Conservation (phyloP, 2,329 filamentous ascomycete genomes). For the Colletotrichum sp. region DNA sequence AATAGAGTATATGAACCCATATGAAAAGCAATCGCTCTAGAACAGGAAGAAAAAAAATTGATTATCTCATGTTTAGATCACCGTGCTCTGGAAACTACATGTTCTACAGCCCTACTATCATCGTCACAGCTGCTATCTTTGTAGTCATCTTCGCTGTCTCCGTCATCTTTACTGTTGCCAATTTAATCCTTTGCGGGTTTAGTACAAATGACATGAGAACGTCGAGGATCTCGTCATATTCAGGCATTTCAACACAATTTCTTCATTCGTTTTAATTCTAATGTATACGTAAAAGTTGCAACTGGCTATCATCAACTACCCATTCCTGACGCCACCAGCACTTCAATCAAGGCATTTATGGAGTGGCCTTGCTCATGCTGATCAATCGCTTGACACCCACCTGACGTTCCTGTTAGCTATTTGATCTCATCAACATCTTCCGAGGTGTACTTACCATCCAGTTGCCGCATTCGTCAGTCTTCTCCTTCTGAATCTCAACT, state of each 20-base stretch:
- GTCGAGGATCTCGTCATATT: background rate
- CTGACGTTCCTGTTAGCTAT: slow-evolving; percentile 52
- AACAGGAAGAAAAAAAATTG: background rate
- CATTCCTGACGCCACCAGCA: background rate
- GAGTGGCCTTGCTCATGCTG: slow-evolving; percentile 79
- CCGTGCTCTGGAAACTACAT: background rate
- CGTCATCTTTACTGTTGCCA: background rate
- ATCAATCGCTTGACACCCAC: slow-evolving; percentile 79
- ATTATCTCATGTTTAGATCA: background rate
- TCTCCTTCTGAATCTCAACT: slow-evolving; percentile 76
- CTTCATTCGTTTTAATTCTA: slow-evolving; percentile 14
- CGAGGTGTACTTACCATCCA: slow-evolving; percentile 76
- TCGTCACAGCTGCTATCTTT: background rate
- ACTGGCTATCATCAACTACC: slow-evolving; percentile 16
- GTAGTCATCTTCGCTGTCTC: too few species aligned
- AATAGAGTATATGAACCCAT: background rate
- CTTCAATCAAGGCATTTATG: slow-evolving; percentile 42
- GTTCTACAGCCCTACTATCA: background rate
- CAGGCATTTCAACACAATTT: background rate
- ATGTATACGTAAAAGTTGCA: slow-evolving; percentile 18
- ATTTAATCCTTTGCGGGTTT: background rate
- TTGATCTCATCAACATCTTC: background rate
- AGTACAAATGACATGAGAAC: background rate
- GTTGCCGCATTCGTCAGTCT: slow-evolving; percentile 80
- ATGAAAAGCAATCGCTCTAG: background rate